phyloP scores from a whole-genome alignment of 2,329 filamentous ascomycete species.

The Paecilomyces niveus region DNA sequence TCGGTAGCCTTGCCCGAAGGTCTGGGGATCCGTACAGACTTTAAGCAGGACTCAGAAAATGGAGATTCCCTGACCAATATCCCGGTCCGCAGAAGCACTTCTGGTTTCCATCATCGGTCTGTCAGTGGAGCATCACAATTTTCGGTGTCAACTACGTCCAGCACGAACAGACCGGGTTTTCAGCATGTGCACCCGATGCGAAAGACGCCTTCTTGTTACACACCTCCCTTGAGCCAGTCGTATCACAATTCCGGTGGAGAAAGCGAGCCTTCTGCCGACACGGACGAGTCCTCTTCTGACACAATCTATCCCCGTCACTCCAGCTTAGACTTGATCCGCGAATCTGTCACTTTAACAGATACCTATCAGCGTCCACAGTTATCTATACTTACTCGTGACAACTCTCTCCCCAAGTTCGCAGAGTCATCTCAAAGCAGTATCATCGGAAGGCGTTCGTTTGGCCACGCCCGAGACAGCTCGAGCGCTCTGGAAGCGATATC shows the following conservation, averaged over 20 bases:
- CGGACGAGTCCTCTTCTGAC: slow-evolving; percentile 40
- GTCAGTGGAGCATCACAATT: slow-evolving; percentile 50
- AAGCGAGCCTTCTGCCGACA: slow-evolving; percentile 37
- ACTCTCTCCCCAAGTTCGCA: slow-evolving; percentile 40
- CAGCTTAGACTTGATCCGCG: slow-evolving; percentile 17
- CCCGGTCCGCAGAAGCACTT: slow-evolving; percentile 32
- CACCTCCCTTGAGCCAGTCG: slow-evolving; percentile 45
- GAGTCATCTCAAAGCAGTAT: slow-evolving; percentile 48
- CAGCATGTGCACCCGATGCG: slow-evolving; percentile 51
- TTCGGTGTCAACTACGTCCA: slow-evolving; percentile 40
- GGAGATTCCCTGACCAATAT: slow-evolving; percentile 33
- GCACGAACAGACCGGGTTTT: slow-evolving; percentile 42
- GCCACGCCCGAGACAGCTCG: slow-evolving; percentile 44
- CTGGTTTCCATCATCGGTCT: slow-evolving; percentile 43
- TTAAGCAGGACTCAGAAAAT: slow-evolving; percentile 20
- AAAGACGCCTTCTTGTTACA: slow-evolving; percentile 48
- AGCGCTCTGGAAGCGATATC: slow-evolving; percentile 45
- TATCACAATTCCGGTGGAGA: slow-evolving; percentile 43
- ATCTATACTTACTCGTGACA: slow-evolving; percentile 32
- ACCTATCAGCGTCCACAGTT: slow-evolving; percentile 21
- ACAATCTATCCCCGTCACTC: slow-evolving; percentile 24
- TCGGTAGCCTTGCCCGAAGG: slow-evolving; percentile 51
- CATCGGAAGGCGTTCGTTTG: slow-evolving; percentile 40
- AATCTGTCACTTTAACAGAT: slow-evolving; percentile 24
- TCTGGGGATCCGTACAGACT: slow-evolving; percentile 44